Conservation (phyloP, 2,329 filamentous ascomycete genomes). For the Neofusicoccum kwambonambiense region DNA sequence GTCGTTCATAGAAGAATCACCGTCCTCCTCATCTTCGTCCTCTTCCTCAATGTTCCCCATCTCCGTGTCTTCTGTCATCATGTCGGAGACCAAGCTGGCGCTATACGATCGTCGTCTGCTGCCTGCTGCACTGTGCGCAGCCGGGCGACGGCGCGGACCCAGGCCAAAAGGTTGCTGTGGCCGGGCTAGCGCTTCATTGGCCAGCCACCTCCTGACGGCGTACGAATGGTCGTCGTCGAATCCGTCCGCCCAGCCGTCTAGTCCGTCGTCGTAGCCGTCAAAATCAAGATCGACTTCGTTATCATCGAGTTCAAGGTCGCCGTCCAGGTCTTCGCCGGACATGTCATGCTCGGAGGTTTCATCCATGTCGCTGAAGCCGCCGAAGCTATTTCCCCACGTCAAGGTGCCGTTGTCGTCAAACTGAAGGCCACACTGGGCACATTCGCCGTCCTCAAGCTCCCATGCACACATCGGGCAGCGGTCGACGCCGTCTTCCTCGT, state of each 20-base stretch:
- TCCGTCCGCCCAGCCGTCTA: conserved; percentile 33
- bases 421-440: conserved; percentile 53
- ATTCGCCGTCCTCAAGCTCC: conserved; percentile 63
- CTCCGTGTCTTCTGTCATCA: conserved; percentile 37
- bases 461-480: conserved; percentile 63
- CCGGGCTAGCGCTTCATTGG: conserved; percentile 34
- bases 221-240: conserved; percentile 26
- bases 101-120: conserved; percentile 39
- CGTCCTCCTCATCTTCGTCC: conserved; percentile 40
- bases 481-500: conserved; percentile 56
- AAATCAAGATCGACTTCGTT: conserved; percentile 25
- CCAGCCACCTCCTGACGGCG: conserved; percentile 21
- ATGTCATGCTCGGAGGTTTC: conserved; percentile 36
- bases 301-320: conserved; percentile 43
- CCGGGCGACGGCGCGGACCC: conserved; percentile 30
- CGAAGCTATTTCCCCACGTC: conserved; percentile 29
- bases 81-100: conserved; percentile 41
- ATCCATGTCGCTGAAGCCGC: conserved; percentile 47
- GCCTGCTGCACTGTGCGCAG: conserved; percentile 43
- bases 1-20: conserved; percentile 43
- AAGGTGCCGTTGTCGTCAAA: conserved; percentile 49
- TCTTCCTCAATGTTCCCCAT: conserved; percentile 45
- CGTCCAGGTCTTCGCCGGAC: conserved; percentile 24
- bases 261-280: conserved; percentile 29
- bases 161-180: conserved; percentile 28